Evolutionary conservation across 805 yeast species (phyloP).

Genomic region (Candida glaebosa): DNA sequence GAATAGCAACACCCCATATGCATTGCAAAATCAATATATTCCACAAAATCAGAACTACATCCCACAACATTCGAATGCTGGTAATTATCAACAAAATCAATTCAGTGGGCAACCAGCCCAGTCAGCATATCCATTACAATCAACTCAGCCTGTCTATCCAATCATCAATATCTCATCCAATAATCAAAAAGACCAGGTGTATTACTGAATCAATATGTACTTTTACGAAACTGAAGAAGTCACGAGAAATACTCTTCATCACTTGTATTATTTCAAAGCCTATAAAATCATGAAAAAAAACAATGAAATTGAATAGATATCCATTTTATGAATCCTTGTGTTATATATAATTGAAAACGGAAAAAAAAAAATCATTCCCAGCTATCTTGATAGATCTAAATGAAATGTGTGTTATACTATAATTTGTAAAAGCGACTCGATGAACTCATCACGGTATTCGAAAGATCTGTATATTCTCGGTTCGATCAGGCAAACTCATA

Average conservation of each 20-base stretch:
- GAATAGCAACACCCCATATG: not conserved
- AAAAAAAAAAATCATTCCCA: not conserved
- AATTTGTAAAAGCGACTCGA: not conserved
- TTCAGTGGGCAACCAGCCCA: not conserved
- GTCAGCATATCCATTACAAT: not conserved
- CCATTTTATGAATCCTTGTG: not conserved
- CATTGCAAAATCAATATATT: not conserved
- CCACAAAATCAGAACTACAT: not conserved
- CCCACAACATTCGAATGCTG: not conserved
- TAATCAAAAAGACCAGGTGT: conserved; percentile 1
- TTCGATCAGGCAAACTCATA: no score
- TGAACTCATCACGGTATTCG: no score
- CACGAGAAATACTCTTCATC: not conserved
- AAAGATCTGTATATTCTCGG: no score
- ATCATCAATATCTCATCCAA: not conserved
- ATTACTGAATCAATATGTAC: conserved; percentile 1
- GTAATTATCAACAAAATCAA: not conserved
- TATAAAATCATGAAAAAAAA: not conserved
- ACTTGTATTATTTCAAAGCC: not conserved
- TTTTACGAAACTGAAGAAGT: not conserved
- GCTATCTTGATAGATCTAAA: not conserved
- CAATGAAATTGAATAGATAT: not conserved
- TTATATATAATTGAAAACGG: not conserved
- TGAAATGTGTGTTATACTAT: not conserved
- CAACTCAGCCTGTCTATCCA: not conserved